Evolutionary conservation across 2,329 filamentous ascomycete genomes (phyloP), one percentile per base, ranked within the genome.

Genomic region (Colletotrichum noveboracense): DNA sequence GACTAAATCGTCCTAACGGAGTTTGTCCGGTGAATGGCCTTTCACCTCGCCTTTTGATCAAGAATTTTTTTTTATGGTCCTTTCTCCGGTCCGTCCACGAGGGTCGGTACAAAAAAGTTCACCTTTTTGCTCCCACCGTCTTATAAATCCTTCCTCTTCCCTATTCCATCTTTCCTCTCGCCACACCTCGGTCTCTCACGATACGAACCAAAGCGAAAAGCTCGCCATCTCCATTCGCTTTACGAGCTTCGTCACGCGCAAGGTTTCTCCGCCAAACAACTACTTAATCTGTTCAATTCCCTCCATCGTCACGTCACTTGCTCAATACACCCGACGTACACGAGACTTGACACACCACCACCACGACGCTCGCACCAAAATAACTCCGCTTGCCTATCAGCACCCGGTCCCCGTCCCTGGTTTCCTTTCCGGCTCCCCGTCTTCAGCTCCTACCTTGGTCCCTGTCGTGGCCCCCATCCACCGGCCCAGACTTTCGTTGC

Each of bases 91-190:
- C n/a, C n/a, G 62, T 67, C 61, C 38, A n/a, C 10, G 13, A 24
- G 14, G 18, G 36, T 21, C 10, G 43, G n/a, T 52, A 68, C 64
- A 36, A 32, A 43, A 28, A 18, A 34, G n/a, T 30, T 30, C 7
- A 16, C 26, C 18, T 21, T 4, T 66, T 62, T 52, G 26, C 70
- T 60, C 55, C 18, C 52, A 67, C 14, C 13, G 21, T 21, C 55
- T 48, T 75, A 73, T 75, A 75, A 75, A 71, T 48, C 48, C 61
- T 66, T 52, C n/a, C 34, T 26, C 32, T n/a, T 34, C 21, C 43
- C 26, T 4, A 62, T 55, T 26, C 13, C 66, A 18, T 32, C 64
- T 56, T 18, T 58, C 34, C 64, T 18, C 58, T 73, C 56, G 56
- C 58, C 73, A 73, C 69, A 66, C n/a, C 32, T 69, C 58, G 32